Percentiles rank a stretch among this genome's conserved stretches.
Evolutionary conservation across 1,284 basidiomycete species (phyloP).

Genomic region (Cutaneotrichosporon sp.): DNA sequence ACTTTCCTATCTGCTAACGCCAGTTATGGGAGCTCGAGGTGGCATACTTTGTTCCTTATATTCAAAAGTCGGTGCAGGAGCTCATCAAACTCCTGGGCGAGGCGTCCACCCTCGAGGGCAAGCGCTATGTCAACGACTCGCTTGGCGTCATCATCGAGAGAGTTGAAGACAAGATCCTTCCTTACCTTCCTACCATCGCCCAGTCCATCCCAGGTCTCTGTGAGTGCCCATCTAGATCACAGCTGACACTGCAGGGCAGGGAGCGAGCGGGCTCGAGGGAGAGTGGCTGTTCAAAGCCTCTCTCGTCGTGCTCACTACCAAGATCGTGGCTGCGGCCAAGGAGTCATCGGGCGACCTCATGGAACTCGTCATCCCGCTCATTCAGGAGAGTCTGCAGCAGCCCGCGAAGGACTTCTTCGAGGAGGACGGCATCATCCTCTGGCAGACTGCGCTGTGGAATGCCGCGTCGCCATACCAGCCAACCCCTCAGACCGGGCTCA

Average conservation of each 20-base stretch:
- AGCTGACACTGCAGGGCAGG: constrained; percentile 33
- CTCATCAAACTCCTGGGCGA: constrained; percentile 61
- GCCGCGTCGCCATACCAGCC: constrained; percentile 56
- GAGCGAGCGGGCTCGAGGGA: constrained; percentile 52
- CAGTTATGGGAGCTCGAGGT: constrained; percentile 45
- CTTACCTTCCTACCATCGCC: constrained; percentile 62
- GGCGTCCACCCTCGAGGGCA: constrained; percentile 70
- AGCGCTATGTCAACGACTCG: constrained; percentile 64
- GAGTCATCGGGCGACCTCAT: constrained; percentile 40
- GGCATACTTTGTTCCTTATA: constrained; percentile 42
- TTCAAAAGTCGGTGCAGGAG: constrained; percentile 40
- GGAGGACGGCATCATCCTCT: constrained; percentile 69
- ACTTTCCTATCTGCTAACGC: neutral
- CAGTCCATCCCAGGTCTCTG: constrained; percentile 70
- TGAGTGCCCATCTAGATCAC: constrained; percentile 46
- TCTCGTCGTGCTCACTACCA: constrained; percentile 66
- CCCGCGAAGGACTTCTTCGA: constrained; percentile 66
- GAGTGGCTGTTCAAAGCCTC: constrained; percentile 75
- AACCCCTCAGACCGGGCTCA: constrained; percentile 50
- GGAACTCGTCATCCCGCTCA: constrained; percentile 62
- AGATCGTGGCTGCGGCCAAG: constrained; percentile 56
- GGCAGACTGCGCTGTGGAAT: constrained; percentile 69
- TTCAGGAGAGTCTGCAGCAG: constrained; percentile 67
- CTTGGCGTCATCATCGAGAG: constrained; percentile 70
- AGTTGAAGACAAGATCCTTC: constrained; percentile 62